phyloP scores from a whole-genome alignment of 805 yeast genomes.

The Teunomyces kruisii region DNA sequence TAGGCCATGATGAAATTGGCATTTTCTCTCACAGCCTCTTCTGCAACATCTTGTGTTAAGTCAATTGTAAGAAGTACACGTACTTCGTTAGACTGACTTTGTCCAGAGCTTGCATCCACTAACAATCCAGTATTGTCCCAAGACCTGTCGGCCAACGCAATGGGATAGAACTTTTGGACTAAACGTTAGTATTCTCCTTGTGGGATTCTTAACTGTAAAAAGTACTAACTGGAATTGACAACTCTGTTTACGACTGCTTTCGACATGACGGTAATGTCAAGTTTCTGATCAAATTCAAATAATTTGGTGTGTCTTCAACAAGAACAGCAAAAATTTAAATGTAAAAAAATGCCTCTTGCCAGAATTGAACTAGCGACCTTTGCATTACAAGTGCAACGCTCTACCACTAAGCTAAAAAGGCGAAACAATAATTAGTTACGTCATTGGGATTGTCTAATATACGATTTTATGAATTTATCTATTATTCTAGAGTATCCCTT shows the following conservation, averaged over 20 bases:
- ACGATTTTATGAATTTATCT: too few relatives aligned
- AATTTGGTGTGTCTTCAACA: background rate
- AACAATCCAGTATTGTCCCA: conserved; percentile 97
- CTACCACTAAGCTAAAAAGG: conserved; percentile 99
- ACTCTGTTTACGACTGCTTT: conserved; percentile 44
- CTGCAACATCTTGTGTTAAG: conserved; percentile 76
- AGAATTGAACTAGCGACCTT: conserved; percentile 38
- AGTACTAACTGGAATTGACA: conserved; percentile 38
- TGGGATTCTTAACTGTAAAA: conserved; percentile 21
- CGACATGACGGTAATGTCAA: conserved; percentile 24
- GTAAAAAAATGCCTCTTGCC: conserved; percentile 29
- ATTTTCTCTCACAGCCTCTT: conserved; percentile 68
- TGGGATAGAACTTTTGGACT: conserved; percentile 80
- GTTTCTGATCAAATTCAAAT: background rate
- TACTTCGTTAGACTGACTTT: conserved; percentile 14
- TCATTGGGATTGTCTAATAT: too few relatives aligned
- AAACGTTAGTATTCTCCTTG: conserved; percentile 7
- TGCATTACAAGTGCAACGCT: conserved; percentile 99
- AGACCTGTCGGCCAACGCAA: conserved; percentile 72
- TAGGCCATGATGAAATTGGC: conserved; percentile 74
- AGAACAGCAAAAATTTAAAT: too few relatives aligned
- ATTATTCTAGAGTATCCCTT: too few relatives aligned
- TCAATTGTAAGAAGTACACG: conserved; percentile 74
- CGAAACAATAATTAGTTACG: conserved; percentile 22
- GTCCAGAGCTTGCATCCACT: conserved; percentile 59